Base-by-base conservation (phyloP, 768 basidiomycete genomes). In the Xerocomus spinulosus region DNA sequence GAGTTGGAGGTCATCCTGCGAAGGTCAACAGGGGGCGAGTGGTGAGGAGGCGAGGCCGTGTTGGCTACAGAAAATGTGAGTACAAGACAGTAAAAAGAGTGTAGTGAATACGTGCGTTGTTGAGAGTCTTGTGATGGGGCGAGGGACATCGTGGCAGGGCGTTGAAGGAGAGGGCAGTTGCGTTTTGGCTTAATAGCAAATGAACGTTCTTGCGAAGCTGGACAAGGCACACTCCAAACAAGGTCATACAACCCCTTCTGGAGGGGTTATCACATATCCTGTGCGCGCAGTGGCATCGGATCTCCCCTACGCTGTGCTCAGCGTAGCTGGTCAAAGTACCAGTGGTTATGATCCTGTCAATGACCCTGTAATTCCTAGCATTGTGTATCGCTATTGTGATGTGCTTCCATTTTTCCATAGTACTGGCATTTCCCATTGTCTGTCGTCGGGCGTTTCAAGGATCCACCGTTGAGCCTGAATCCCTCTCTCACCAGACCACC, bases 1-100 rank as follows among this genome's bases (percentile, higher is more conserved):
- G 65, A 68, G 25, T 68, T 68, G 23, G 80, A 81, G 17, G 76
- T 77, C 68, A 82, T 79, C 58, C 77, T 78, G 36, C 80, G 76
- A 39, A 80, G 70, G 59, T 81, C 79, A 41, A 69, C 61, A 44
- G 71, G 65, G 47, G 72, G 63, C 23, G 71, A 64, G 53, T 55
- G 29, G 40, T 56, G 63, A 8, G 49, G 47, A 9, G 50, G 55
- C 9, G 50, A 41, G 36, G 50, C 44, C 42, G 53, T 48, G 51
- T 48, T 58, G 41, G 50, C 58, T 65, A 24, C 29, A 36, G 9
- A 48, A 1, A 37, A 7, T 24, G 36, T 46, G 28, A 46, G 18
- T 20, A 41, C 32, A 10, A 25, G 29, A 28, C 5, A n/a, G 34
- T 33, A 4, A 2, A 15, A 13, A 26, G 33, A 28, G 3, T 4